Evolutionary conservation across 2,329 filamentous ascomycete species (phyloP).

Genomic region (Xylariaceae sp.): DNA sequence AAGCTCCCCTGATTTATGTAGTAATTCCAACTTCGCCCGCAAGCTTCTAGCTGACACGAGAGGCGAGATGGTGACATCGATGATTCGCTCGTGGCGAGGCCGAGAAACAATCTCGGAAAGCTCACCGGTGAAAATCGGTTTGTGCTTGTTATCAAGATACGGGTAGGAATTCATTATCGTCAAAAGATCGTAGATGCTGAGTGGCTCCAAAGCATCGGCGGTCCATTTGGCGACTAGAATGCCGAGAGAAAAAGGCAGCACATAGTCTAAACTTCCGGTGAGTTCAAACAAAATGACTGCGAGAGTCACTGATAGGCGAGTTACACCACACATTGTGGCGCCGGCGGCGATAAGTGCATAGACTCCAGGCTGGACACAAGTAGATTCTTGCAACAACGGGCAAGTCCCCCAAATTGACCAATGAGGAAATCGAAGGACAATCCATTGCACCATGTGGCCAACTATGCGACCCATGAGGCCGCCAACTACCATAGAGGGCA

Average conservation of each 20-base stretch:
- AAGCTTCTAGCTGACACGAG: constrained; percentile 72
- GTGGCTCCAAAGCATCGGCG: constrained; percentile 86
- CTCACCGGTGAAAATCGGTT: constrained; percentile 83
- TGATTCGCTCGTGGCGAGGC: constrained; percentile 68
- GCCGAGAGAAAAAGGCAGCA: constrained; percentile 86
- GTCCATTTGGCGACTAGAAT: constrained; percentile 98
- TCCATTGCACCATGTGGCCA: constrained; percentile 78
- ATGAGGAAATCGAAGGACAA: constrained; percentile 67
- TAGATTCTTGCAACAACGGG: constrained; percentile 62
- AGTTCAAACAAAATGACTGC: constrained; percentile 95
- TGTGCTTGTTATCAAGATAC: constrained; percentile 93
- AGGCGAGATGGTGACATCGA: constrained; percentile 81
- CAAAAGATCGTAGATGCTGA: constrained; percentile 91
- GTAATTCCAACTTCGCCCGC: constrained; percentile 70
- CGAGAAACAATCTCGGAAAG: constrained; percentile 81
- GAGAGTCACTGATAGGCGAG: constrained; percentile 83
- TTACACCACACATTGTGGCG: constrained; percentile 97
- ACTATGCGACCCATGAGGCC: constrained; percentile 85
- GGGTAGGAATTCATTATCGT: constrained; percentile 98
- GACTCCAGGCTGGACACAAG: constrained; percentile 92
- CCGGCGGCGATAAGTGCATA: constrained; percentile 93
- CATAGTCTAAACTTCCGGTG: constrained; percentile 90
- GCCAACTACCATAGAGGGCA: constrained; percentile 97
- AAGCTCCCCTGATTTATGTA: constrained; percentile 82
- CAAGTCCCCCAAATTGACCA: constrained; percentile 72